Conservation (phyloP, 495 filamentous ascomycete species). For the Mytilinidion resinicola region DNA sequence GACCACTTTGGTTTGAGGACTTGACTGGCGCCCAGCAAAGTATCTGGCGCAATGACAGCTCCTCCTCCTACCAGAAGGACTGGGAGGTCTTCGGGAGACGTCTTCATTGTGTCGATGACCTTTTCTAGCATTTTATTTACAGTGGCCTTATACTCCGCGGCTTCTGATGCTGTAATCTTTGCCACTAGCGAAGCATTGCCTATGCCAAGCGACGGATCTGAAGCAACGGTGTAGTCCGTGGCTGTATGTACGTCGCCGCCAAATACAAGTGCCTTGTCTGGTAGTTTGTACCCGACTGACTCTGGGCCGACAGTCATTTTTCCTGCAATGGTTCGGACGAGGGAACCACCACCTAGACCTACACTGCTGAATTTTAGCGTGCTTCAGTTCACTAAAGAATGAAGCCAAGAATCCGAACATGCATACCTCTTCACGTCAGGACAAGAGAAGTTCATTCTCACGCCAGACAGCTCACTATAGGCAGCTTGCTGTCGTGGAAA, state of each 20-base stretch:
- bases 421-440: constrained; percentile 41
- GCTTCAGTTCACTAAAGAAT: neutral
- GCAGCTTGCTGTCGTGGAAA: constrained; percentile 52
- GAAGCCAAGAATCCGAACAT: neutral
- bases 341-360: constrained; percentile 50
- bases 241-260: constrained; percentile 48
- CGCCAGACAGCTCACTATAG: constrained; percentile 45
- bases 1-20: constrained; percentile 30
- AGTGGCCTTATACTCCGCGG: constrained; percentile 33
- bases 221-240: constrained; percentile 45
- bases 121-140: constrained; percentile 40
- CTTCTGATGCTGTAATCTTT: constrained; percentile 24
- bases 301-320: constrained; percentile 48
- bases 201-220: constrained; percentile 35
- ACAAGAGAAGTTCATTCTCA: constrained; percentile 49
- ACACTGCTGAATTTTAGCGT: constrained; percentile 24
- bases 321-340: constrained; percentile 39
- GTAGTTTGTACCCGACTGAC: constrained; percentile 50
- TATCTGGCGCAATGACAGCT: constrained; percentile 26
- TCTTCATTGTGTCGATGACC: constrained; percentile 48
- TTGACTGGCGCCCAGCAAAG: constrained; percentile 24
- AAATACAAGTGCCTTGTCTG: constrained; percentile 44
- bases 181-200: constrained; percentile 33
- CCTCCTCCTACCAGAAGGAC: constrained; percentile 43
- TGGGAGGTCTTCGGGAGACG: constrained; percentile 41